Evolutionary conservation across 2,329 filamentous ascomycete genomes (phyloP).

Genomic region (Arthrobotrys musiformis): DNA sequence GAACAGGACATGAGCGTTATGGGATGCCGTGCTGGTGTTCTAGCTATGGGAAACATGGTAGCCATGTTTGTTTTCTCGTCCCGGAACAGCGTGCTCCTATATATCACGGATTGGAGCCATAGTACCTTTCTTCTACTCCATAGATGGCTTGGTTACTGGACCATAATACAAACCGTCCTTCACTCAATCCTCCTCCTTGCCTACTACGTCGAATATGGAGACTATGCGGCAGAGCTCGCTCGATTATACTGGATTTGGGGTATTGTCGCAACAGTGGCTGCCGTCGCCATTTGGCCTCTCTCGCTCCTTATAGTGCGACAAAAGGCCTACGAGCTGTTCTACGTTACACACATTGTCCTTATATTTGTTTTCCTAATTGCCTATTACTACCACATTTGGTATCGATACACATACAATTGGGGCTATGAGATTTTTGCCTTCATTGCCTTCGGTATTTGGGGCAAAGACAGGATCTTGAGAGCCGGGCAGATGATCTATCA

Average conservation of each 20-base stretch:
- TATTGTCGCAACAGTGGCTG: slow-evolving; percentile 60
- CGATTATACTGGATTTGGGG: slow-evolving; percentile 62
- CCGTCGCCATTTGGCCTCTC: slow-evolving; percentile 58
- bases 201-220: slow-evolving; percentile 59
- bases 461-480: slow-evolving; percentile 60
- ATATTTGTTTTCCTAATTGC: slow-evolving; percentile 61
- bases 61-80: slow-evolving; percentile 61
- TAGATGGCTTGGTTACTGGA: slow-evolving; percentile 61
- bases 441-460: slow-evolving; percentile 61
- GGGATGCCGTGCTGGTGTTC: slow-evolving; percentile 55
- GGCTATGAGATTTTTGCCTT: slow-evolving; percentile 63
- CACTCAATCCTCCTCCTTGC: slow-evolving; percentile 61
- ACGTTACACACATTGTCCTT: slow-evolving; percentile 60
- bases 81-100: slow-evolving; percentile 62
- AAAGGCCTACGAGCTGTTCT: slow-evolving; percentile 61
- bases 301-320: slow-evolving; percentile 60
- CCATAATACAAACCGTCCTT: slow-evolving; percentile 59
- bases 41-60: slow-evolving; percentile 62
- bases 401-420: slow-evolving; percentile 62
- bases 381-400: slow-evolving; percentile 63
- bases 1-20: slow-evolving; percentile 61
- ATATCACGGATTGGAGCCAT: slow-evolving; percentile 62
- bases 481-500: slow-evolving; percentile 58
- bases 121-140: slow-evolving; percentile 63
- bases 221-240: slow-evolving; percentile 58